Evolutionary conservation across 2,329 filamentous ascomycete genomes (phyloP), one percentile per base, ranked within the genome.

Genomic region (Nemania sp.): DNA sequence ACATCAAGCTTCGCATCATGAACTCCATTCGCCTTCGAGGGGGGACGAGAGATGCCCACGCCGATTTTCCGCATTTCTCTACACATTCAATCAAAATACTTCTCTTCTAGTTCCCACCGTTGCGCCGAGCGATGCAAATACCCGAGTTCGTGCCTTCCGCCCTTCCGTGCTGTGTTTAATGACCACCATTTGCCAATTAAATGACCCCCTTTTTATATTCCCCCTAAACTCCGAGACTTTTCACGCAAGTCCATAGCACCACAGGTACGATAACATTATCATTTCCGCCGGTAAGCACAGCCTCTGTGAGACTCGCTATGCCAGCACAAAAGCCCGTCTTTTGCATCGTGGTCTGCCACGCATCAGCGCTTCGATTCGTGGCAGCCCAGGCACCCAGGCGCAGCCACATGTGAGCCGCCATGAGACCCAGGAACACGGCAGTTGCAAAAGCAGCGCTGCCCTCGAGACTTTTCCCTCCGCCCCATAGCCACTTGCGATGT

Each of bases 191-290:
- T 20, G 37, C 43, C 15, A 42, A 40, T 51, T 37, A 10, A 20
- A 17, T 40, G 34, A 29, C 17, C 25, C 37, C n/a, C n/a, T 21
- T 47, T 39, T 37, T 20, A 32, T 35, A 17, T 42, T 37, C 57
- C 5, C 40, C 46, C 34, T 77, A 88, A 65, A 88, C 72, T 57
- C 83, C 83, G 62, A 94, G 76, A 18, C 91, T 91, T 76, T 94
- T 90, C 40, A 97, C 92, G 70, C 96, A 87, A 61, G 93, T 84
- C 95, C 95, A 99, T 62, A 99, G 78, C 52, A 96, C 87, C 59
- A 99, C 87, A 3, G 95, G 95, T 65, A 98, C 94, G 65, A 98
- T 89, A 17, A 99, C 95, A 80, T 99, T 99, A 81, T 99, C 95
- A 76, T 99, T 99, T 32, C 94, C 95, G 2, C 95, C 95, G 13